A percentile compares a stretch with the other conserved stretches of the same genome.
These are phyloP conservation scores for Eucalyptus polyanthemos DNA, from an alignment of 345 rosid species.

Conservation along the genomic window DNA sequence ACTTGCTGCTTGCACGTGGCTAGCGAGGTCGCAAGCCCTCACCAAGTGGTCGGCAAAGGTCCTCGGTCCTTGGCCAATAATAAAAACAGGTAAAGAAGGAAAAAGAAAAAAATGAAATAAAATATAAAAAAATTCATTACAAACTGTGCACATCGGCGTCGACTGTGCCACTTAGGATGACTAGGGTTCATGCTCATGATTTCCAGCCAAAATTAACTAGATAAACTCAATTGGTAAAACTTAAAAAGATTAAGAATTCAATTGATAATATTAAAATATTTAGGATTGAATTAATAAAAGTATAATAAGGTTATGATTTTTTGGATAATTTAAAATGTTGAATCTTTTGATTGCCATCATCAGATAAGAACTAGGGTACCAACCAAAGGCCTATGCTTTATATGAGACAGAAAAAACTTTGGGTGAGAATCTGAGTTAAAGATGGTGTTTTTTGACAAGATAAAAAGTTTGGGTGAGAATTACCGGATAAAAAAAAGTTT, in stretches of 20 bases:
- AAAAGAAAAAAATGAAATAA: too few species aligned
- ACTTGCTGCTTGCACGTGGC: too few species aligned
- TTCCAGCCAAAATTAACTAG: fast-evolving
- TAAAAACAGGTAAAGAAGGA: too few species aligned
- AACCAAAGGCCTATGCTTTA: fast-evolving
- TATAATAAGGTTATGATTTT: fast-evolving
- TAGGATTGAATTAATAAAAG: fast-evolving
- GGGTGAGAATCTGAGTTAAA: neutral
- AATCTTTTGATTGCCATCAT: too few species aligned
- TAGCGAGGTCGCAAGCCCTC: fast-evolving
- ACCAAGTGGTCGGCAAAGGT: fast-evolving
- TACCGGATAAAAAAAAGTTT: neutral
- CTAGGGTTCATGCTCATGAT: fast-evolving
- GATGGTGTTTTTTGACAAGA: neutral
- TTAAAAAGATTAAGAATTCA: fast-evolving
- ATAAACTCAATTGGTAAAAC: too few species aligned
- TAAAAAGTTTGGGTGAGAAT: neutral
- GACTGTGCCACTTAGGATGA: fast-evolving
- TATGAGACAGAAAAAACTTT: neutral
- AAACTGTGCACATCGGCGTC: fast-evolving
- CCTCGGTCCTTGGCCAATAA: fast-evolving
- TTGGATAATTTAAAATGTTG: too few species aligned
- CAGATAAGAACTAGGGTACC: neutral
- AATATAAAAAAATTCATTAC: too few species aligned
- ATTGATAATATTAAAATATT: fast-evolving